Evolutionary conservation across 257 asterid species (phyloP).

Genomic region (Plantago elongata): DNA sequence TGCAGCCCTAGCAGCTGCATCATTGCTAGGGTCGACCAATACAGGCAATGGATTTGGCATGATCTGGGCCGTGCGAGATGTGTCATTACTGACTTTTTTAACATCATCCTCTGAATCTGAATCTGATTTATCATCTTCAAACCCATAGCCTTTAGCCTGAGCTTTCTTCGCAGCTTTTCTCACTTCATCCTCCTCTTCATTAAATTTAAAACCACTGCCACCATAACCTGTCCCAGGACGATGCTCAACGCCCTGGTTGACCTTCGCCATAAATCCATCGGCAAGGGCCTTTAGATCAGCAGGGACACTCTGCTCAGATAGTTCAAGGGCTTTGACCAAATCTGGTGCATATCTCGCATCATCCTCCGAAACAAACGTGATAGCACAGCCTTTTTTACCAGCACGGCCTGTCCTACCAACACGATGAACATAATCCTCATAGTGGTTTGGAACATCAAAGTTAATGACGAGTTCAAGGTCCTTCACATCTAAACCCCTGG

Average conservation of each 20-base stretch:
- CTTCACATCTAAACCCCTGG: conserved; percentile 90
- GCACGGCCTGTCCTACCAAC: conserved; percentile 96
- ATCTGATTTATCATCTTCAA: conserved; percentile 88
- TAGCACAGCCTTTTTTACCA: conserved; percentile 80
- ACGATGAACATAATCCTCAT: conserved; percentile 92
- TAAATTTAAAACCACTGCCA: conserved; percentile 85
- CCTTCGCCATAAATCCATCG: conserved; percentile 71
- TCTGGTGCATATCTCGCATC: conserved; percentile 83
- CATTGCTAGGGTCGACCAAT: conserved; percentile 36
- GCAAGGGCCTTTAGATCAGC: conserved; percentile 75
- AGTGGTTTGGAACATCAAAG: conserved; percentile 83
- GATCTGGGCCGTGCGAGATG: conserved; percentile 30
- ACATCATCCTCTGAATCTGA: conserved; percentile 81
- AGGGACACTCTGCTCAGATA: conserved; percentile 83
- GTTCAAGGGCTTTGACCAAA: conserved; percentile 72
- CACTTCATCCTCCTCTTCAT: conserved; percentile 88
- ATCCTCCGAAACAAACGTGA: conserved; percentile 76
- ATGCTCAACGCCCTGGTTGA: conserved; percentile 82
- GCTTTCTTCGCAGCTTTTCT: conserved; percentile 89
- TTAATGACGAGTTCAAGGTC: conserved; percentile 83
- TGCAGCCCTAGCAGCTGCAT: conserved; percentile 68
- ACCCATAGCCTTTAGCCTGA: conserved; percentile 81
- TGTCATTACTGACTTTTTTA: conserved; percentile 72
- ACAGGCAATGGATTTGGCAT: conserved; percentile 43
- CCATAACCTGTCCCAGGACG: conserved; percentile 91